phyloP scores from a whole-genome alignment of 1,284 basidiomycete species.

The Puccinia sorghi region DNA sequence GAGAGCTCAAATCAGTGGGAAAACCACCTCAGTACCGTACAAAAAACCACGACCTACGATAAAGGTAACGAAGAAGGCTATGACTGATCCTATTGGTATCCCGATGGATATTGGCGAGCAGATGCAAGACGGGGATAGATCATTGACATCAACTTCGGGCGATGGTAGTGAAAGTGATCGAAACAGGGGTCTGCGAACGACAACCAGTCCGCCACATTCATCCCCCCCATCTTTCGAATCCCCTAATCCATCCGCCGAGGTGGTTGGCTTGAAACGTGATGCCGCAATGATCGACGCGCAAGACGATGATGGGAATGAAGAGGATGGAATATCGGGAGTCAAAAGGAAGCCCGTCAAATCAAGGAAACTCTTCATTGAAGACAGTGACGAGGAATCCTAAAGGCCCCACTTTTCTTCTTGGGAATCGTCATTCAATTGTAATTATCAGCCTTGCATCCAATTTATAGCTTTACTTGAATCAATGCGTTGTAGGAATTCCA shows the following conservation, averaged over 20 bases:
- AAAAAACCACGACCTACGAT: background rate
- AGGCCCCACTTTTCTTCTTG: background rate
- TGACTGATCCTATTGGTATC: background rate
- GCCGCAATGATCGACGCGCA: background rate
- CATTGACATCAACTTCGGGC: background rate
- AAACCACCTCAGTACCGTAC: background rate
- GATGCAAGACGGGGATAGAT: background rate
- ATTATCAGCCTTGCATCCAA: background rate
- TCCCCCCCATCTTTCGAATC: constrained; percentile 1
- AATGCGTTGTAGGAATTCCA: background rate
- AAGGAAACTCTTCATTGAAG: constrained; percentile 28
- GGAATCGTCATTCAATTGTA: background rate
- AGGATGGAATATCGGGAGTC: constrained; percentile 10
- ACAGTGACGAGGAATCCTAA: constrained; percentile 45
- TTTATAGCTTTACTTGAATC: background rate
- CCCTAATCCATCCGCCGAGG: background rate
- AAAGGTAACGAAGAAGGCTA: background rate
- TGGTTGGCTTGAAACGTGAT: constrained; percentile 26
- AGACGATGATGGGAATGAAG: constrained; percentile 14
- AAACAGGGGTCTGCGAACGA: background rate
- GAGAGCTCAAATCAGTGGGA: constrained; percentile 20
- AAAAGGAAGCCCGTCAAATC: constrained; percentile 19
- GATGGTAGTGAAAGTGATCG: constrained; percentile 2
- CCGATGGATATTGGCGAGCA: background rate
- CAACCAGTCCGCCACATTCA: constrained; percentile 21